Percentiles rank a stretch among this genome's conserved stretches.
These are phyloP conservation scores for Rhodotorula taiwanensis DNA, from an alignment of 768 basidiomycete species.

Conservation along the genomic window DNA sequence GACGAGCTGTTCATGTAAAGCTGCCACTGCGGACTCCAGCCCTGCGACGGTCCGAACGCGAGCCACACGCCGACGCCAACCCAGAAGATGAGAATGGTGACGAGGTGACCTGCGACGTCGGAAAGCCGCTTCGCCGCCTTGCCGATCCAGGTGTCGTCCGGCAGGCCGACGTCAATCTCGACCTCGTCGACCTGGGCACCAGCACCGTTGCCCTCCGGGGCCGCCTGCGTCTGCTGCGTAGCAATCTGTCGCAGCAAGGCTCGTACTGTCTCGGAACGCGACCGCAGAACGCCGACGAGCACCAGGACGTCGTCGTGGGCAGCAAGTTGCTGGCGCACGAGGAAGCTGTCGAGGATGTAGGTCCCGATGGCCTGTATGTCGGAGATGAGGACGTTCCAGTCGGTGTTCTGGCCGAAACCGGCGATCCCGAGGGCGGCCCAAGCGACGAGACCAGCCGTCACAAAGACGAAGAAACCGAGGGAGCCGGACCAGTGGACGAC, in stretches of 20 bases:
- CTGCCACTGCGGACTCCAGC: background rate
- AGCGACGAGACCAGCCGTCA: background rate
- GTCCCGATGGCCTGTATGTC: background rate
- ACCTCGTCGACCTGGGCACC: background rate
- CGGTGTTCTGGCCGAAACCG: background rate
- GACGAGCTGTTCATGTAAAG: conserved; percentile 1
- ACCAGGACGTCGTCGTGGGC: background rate
- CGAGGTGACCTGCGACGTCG: background rate
- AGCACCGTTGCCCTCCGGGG: background rate
- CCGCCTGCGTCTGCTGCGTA: background rate
- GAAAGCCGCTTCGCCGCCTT: background rate
- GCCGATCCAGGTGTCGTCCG: background rate
- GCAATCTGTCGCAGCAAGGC: background rate
- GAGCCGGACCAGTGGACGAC: background rate
- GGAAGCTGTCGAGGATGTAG: background rate
- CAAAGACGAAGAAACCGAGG: background rate
- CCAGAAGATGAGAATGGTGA: background rate
- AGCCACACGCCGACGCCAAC: background rate
- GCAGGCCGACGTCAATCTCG: background rate
- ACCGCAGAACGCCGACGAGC: background rate
- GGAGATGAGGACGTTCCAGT: background rate
- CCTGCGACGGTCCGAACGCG: background rate
- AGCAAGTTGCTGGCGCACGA: background rate
- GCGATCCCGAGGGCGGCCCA: background rate
- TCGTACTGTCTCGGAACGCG: background rate